Evolutionary conservation across 495 filamentous ascomycete genomes (phyloP), one percentile per base, ranked within the genome.

Genomic region (Margaritispora aquatica): DNA sequence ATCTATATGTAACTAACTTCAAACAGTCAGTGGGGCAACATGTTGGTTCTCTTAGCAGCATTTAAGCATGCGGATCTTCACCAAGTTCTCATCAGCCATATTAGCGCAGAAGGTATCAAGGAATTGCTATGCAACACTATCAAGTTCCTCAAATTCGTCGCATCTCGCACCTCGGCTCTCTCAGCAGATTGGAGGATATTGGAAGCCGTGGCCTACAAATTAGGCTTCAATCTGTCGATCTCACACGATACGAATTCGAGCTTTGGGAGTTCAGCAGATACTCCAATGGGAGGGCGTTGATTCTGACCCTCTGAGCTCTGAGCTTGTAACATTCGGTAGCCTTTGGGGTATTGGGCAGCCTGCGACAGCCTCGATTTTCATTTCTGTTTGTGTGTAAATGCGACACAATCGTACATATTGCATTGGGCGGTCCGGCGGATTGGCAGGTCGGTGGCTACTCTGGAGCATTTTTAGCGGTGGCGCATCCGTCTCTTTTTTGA

Each of bases 1-100:
- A 13, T 24, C 13, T 36, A 34, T 17, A n/a, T 17, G 31, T 55
- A 55, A 66, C 50, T 49, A 56, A 52, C 52, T 51, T 57, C 23
- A 19, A 24, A 0, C 60, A 96, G 92, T 10, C 94, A 97, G 92
- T 98, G 96, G 72, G 94, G 94, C 52, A 98, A 97, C 68, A 84
- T 97, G 68, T 75, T 97, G 46, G 88, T 92, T 5, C 83, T 98
- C 1, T 83, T 89, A 21, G 91, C 93, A 1, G 88, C 85, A 3
- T 93, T 83, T 69, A 70, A 72, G 70, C 80, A 85, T 73, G 82
- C 57, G 51, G 76, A 71, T 29, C 80, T 91, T 0, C 67, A 83
- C 71, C 81, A 57, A 53, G 75, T 72, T 27, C 79, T 91, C 0
- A 66, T 83, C 72, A 81, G n/a, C n/a, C n/a, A n/a, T n/a, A n/a